Base-by-base conservation (phyloP, 23 red algal species). In the Agarophyton chilense region DNA sequence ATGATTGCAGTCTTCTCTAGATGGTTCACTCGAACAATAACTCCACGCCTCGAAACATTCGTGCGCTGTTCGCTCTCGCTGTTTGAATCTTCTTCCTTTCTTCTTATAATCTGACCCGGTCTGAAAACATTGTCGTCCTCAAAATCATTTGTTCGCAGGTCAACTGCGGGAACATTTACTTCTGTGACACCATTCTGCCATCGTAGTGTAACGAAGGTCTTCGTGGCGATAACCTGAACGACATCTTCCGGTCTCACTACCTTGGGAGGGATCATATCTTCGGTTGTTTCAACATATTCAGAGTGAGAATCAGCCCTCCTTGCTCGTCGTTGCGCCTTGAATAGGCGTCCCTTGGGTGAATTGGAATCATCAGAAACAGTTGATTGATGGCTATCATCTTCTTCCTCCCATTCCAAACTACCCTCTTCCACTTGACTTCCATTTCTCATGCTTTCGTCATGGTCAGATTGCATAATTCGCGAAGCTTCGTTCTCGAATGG, bases 171-270 rank as follows among this genome's bases (percentile, higher is more conserved):
- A 61, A 93, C 79, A 35, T 74, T 54, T 41, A 76, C 38, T 42
- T 77, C 54, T 18, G 39, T 71, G 25, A 43, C 60, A 7, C 90
- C 90, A 38, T 93, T 79, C 40, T 93, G 90, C 90, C 90, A 93
- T 33, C 83, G 62, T 45, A 93, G n/a, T 50, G 83, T 65, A 14
- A 85, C 65, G 26, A 31, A 79, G 9, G 90, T 85, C 42, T 50
- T 72, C 52, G 90, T 75, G 4, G 21, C 74, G 7, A 93, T 74
- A 39, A 93, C 51, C 52, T 93, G 77, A 6, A 93, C 90, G 35
- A 93, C 90, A 58, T 93, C 78, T 11, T 71, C 52, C 35, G 90
- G 73, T 17, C 64, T 36, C 14, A 77, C 72, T 49, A 71, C 29
- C 35, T 46, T n/a, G 9, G 34, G 81, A 7, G 65, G 53, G n/a